These are phyloP conservation scores for Pyricularia sp. DNA, from an alignment of 2,329 filamentous ascomycete genomes.

Conservation along the genomic window DNA sequence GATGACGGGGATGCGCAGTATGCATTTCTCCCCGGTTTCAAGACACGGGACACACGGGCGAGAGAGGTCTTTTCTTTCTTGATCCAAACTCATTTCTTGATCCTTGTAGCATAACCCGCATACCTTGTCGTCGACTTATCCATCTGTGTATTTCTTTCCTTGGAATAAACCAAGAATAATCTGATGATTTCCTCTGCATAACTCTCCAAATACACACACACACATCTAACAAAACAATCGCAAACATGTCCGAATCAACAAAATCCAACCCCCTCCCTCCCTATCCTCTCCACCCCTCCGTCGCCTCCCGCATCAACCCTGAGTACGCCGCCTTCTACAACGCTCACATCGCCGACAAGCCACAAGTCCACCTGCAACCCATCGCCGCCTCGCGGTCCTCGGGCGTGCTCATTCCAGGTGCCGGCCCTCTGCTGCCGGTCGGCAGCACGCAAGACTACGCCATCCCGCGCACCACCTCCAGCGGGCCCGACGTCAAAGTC, in stretches of 20 bases:
- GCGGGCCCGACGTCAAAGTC: constrained; percentile 36
- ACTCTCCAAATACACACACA: neutral
- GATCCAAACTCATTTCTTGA: neutral
- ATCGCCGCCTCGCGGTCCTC: constrained; percentile 39
- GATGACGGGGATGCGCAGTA: neutral
- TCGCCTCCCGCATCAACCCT: constrained; percentile 33
- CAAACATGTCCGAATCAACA: neutral
- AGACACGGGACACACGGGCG: neutral
- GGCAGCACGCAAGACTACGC: constrained; percentile 33
- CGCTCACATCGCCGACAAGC: constrained; percentile 35
- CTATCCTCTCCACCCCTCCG: constrained; percentile 38
- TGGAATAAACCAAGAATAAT: neutral
- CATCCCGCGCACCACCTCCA: constrained; percentile 30
- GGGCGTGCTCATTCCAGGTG: constrained; percentile 42
- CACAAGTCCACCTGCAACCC: constrained; percentile 45
- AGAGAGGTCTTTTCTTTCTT: neutral
- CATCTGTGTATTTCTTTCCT: neutral
- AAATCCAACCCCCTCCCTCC: constrained; percentile 9
- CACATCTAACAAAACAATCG: neutral
- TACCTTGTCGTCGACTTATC: neutral
- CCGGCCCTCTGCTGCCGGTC: constrained; percentile 36
- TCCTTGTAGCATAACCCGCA: neutral
- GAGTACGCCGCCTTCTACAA: constrained; percentile 46
- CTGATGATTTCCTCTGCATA: neutral
- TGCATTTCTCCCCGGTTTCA: neutral